Conservation (phyloP, 208 protist genomes). For the Leishmania tropica region DNA sequence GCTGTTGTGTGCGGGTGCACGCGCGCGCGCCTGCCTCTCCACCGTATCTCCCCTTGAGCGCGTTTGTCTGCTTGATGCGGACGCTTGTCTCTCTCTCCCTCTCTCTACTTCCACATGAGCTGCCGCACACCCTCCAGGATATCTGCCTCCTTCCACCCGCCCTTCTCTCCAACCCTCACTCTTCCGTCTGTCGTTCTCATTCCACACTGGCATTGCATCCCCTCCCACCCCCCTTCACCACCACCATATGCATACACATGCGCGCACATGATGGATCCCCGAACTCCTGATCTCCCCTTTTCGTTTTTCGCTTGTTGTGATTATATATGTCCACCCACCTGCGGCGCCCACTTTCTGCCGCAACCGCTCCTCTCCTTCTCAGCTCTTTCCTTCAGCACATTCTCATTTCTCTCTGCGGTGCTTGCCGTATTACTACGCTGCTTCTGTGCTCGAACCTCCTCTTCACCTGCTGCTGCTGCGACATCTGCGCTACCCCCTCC, state of each 20-base stretch:
- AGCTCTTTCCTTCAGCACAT: neutral
- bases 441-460: neutral
- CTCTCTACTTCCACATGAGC: neutral
- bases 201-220: neutral
- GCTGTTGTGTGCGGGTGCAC: neutral
- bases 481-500: neutral
- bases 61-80: neutral
- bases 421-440: neutral
- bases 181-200: neutral
- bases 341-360: too few species aligned
- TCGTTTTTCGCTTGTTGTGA: neutral
- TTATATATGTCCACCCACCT: neutral
- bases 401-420: neutral
- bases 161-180: neutral
- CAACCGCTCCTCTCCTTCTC: neutral
- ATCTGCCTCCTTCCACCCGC: neutral
- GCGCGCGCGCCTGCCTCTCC: neutral
- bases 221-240: neutral
- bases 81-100: neutral
- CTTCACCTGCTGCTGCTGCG: neutral
- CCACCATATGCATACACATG: constrained; percentile 5
- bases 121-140: neutral
- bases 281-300: neutral
- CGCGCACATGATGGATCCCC: neutral
- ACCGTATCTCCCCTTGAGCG: neutral